Percentiles rank a stretch among this genome's conserved stretches.
phyloP scores from a whole-genome alignment of 495 filamentous ascomycete species.

The Diplogelasinospora grovesii region DNA sequence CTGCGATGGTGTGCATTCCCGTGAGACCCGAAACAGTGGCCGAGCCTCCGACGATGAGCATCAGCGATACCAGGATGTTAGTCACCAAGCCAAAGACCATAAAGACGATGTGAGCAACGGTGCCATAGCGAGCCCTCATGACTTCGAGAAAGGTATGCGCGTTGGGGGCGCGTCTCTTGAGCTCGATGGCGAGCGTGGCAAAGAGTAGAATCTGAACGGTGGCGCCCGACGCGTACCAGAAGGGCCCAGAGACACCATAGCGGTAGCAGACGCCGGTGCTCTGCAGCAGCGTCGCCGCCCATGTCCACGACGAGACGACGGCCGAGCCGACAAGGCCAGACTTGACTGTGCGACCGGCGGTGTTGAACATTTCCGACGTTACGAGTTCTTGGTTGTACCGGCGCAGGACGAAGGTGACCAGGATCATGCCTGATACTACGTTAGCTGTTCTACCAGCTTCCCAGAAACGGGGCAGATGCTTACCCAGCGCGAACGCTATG shows the following conservation, averaged over 20 bases:
- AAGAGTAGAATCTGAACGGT: slow-evolving; percentile 81
- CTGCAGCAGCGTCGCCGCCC: slow-evolving; percentile 79
- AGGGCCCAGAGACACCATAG: slow-evolving; percentile 89
- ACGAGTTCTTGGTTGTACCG: slow-evolving; percentile 90
- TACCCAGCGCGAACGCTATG: slow-evolving; percentile 71
- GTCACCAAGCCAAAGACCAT: slow-evolving; percentile 78
- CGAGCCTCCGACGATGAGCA: slow-evolving; percentile 86
- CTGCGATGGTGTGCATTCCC: slow-evolving; percentile 79
- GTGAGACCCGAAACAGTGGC: slow-evolving; percentile 81
- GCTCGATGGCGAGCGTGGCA: slow-evolving; percentile 86
- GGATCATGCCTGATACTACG: slow-evolving; percentile 32
- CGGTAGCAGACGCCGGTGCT: slow-evolving; percentile 83
- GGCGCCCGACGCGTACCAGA: slow-evolving; percentile 72
- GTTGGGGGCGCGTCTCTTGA: slow-evolving; percentile 82
- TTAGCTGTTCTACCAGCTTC: slow-evolving; percentile 6
- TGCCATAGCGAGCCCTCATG: slow-evolving; percentile 50
- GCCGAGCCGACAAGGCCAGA: slow-evolving; percentile 89
- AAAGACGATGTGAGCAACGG: slow-evolving; percentile 63
- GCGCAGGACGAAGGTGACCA: slow-evolving; percentile 73
- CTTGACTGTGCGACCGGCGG: slow-evolving; percentile 89
- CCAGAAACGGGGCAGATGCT: slow-evolving; percentile 11
- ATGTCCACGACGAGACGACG: slow-evolving; percentile 96
- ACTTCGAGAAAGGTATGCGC: slow-evolving; percentile 84
- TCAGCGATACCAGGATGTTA: slow-evolving; percentile 80
- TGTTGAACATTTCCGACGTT: slow-evolving; percentile 96